phyloP scores from a whole-genome alignment of 169 alveolate species.

The Amoebophrya sp. region DNA sequence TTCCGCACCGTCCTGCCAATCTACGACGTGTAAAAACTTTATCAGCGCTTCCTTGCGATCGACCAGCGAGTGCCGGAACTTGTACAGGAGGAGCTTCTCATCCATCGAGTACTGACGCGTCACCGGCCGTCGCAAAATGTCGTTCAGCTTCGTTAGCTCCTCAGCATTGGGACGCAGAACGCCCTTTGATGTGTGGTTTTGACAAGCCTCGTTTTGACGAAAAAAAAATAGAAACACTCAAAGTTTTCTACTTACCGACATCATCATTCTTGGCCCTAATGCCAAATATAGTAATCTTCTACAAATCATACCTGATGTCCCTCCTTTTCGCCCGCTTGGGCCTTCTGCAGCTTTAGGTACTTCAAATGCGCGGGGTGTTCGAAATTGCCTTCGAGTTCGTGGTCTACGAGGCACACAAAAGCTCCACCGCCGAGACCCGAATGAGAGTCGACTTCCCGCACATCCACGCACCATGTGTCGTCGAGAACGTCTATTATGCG shows the following conservation, averaged over 20 bases:
- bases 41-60: background rate
- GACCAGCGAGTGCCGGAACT: background rate
- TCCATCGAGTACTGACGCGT: background rate
- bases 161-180: background rate
- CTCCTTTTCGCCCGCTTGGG: background rate
- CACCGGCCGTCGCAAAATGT: background rate
- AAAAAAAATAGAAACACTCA: background rate
- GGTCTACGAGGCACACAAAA: background rate
- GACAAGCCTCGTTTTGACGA: no score
- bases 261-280: background rate
- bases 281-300: background rate
- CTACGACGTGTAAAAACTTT: background rate
- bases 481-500: background rate
- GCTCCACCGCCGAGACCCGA: background rate
- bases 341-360: background rate
- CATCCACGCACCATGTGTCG: background rate
- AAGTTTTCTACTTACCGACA: background rate
- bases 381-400: background rate
- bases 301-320: background rate
- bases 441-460: background rate
- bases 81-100: background rate
- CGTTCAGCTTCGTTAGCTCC: background rate
- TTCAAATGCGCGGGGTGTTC: constrained; percentile 7
- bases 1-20: background rate
- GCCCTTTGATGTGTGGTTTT: background rate